These are phyloP conservation scores for Ustilago bromivora DNA, from an alignment of 1,284 basidiomycete species.

Conservation along the genomic window DNA sequence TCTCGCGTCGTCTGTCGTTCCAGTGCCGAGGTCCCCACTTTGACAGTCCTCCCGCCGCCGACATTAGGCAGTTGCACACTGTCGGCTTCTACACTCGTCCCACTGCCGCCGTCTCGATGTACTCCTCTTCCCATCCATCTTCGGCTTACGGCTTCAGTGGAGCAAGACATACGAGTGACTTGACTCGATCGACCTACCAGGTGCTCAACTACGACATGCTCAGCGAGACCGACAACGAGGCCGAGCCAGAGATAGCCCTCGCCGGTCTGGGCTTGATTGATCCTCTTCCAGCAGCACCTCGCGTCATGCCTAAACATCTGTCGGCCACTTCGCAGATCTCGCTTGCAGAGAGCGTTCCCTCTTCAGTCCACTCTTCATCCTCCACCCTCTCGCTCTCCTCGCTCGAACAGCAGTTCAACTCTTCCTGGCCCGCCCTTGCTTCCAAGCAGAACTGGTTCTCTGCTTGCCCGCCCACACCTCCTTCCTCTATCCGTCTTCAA, in stretches of 20 bases:
- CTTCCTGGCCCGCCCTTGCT: constrained; percentile 20
- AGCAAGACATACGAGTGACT: constrained; percentile 27
- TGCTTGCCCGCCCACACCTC: constrained; percentile 38
- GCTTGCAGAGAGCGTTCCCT: constrained; percentile 16
- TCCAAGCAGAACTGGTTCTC: constrained; percentile 29
- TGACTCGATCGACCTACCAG: constrained; percentile 21
- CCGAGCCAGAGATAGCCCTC: constrained; percentile 5
- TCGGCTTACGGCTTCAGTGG: background rate
- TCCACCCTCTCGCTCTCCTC: constrained; percentile 28
- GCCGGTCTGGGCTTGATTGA: constrained; percentile 27
- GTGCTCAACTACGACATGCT: constrained; percentile 10
- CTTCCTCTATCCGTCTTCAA: constrained; percentile 38
- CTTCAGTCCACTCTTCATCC: constrained; percentile 11
- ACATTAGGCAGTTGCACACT: constrained; percentile 5
- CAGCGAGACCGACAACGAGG: constrained; percentile 14
- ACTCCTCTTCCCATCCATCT: constrained; percentile 5
- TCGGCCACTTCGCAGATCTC: constrained; percentile 29
- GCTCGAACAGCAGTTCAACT: constrained; percentile 15
- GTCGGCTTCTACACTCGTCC: constrained; percentile 19
- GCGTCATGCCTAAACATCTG: constrained; percentile 17
- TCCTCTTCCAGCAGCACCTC: constrained; percentile 21
- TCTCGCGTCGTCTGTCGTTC: constrained; percentile 20
- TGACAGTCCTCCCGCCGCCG: constrained; percentile 28
- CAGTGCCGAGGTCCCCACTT: constrained; percentile 32
- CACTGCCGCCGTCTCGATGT: constrained; percentile 9